Percentiles rank a stretch among this genome's conserved stretches.
phyloP scores from a whole-genome alignment of 257 asterid species.

The Solanum lycopersicoides region DNA sequence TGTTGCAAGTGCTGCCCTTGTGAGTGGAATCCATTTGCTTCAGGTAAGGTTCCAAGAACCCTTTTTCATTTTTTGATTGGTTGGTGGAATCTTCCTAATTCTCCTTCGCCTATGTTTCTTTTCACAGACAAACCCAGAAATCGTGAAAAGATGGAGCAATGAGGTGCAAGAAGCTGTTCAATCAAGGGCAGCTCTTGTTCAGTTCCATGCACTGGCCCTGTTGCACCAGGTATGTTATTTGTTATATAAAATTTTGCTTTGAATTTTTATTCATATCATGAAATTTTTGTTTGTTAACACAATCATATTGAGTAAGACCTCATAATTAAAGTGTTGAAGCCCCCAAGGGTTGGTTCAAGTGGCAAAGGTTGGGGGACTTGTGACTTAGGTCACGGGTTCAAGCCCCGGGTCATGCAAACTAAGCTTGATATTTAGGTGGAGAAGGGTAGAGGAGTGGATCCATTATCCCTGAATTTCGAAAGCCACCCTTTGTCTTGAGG shows the following conservation, averaged over 20 bases:
- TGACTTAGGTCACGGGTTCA: not conserved
- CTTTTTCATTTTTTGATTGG: not conserved
- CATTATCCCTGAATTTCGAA: not conserved
- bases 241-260: not conserved
- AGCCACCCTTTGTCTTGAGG: not conserved
- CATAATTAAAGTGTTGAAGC: not conserved
- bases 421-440: not conserved
- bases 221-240: constrained; percentile 67
- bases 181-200: constrained; percentile 91
- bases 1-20: constrained; percentile 97
- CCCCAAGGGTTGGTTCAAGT: not conserved
- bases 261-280: not conserved
- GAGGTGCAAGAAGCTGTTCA: constrained; percentile 98
- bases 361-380: not conserved
- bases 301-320: not conserved
- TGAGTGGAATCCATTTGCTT: constrained; percentile 84
- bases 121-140: constrained; percentile 77
- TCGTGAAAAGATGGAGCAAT: constrained; percentile 95
- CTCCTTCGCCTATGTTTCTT: not conserved
- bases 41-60: constrained; percentile 40
- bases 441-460: not conserved
- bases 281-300: not conserved
- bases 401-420: not conserved
- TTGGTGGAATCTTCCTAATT: constrained; percentile 2
- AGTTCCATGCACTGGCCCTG: constrained; percentile 87